Conservation (phyloP, 116 monocot genomes). For the Papilionanthe hybrid region DNA sequence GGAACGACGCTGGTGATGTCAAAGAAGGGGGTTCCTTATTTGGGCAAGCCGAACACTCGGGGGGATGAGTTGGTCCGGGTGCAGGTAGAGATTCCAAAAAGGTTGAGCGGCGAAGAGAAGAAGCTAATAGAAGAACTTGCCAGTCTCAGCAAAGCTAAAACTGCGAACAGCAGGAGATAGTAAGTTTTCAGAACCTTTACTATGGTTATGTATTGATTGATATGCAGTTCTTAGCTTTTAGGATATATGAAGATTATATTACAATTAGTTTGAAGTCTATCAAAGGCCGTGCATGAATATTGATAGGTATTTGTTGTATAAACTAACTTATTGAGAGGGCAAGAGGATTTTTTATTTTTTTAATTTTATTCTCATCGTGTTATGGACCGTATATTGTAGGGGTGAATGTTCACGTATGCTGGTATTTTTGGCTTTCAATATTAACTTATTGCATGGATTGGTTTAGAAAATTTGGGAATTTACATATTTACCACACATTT, state of each 20-base stretch:
- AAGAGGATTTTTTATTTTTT: neutral
- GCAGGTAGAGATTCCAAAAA: conserved; percentile 94
- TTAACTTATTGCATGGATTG: too few relatives aligned
- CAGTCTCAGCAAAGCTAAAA: conserved; percentile 48
- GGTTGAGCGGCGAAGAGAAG: conserved; percentile 77
- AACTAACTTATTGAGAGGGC: neutral
- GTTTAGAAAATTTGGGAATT: too few relatives aligned
- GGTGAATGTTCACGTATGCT: too few relatives aligned
- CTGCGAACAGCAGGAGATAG: conserved; percentile 66
- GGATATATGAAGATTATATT: neutral
- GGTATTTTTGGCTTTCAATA: too few relatives aligned
- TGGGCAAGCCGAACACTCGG: conserved; percentile 77
- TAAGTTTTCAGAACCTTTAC: neutral
- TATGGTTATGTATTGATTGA: neutral
- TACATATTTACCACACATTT: too few relatives aligned
- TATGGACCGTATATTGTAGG: too few relatives aligned
- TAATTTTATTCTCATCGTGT: neutral
- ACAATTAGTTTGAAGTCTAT: neutral
- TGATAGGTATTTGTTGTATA: neutral
- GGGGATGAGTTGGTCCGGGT: conserved; percentile 91
- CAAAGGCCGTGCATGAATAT: too few relatives aligned
- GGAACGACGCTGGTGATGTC: conserved; percentile 92
- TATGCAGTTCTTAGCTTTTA: neutral
- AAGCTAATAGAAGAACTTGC: conserved; percentile 92
- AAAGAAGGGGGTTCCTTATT: conserved; percentile 83